Conservation (phyloP, 805 yeast genomes). For the Kodamaea hsintzibuensis region DNA sequence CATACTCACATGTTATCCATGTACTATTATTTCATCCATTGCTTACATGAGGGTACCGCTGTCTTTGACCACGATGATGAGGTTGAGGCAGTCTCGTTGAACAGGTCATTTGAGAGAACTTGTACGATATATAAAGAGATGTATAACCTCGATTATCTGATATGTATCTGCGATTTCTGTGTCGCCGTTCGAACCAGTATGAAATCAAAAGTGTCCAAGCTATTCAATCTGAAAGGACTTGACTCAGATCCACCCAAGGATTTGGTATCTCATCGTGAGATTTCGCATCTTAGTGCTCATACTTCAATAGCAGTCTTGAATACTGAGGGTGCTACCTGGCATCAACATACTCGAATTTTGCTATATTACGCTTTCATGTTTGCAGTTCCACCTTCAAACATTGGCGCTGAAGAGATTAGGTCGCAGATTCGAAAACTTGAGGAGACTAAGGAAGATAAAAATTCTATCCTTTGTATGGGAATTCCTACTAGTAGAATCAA, state of each 20-base stretch:
- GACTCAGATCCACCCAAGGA: conserved; percentile 12
- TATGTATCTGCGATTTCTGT: conserved; percentile 23
- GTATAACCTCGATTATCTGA: conserved; percentile 20
- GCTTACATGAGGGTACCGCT: conserved; percentile 14
- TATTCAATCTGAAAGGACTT: conserved; percentile 8
- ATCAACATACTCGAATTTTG: neutral
- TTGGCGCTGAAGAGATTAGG: neutral
- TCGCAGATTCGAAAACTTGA: neutral
- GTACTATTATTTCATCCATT: conserved; percentile 16
- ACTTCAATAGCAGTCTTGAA: neutral
- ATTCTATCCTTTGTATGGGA: neutral
- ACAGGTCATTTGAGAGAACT: conserved; percentile 18
- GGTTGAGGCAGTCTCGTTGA: conserved; percentile 1
- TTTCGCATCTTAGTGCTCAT: conserved; percentile 10
- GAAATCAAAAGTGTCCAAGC: neutral
- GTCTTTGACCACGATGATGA: conserved; percentile 11
- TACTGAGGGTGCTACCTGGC: neutral
- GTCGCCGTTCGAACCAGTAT: neutral
- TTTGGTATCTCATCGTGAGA: conserved; percentile 5
- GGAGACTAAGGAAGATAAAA: neutral
- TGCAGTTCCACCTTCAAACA: neutral
- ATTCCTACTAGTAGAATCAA: neutral
- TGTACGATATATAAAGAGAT: conserved; percentile 14
- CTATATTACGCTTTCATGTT: neutral
- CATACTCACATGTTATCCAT: conserved; percentile 27